Percentiles rank a stretch among this genome's conserved stretches.
Conservation (phyloP, 306 rosid genomes). For the Crotalaria pallida region DNA sequence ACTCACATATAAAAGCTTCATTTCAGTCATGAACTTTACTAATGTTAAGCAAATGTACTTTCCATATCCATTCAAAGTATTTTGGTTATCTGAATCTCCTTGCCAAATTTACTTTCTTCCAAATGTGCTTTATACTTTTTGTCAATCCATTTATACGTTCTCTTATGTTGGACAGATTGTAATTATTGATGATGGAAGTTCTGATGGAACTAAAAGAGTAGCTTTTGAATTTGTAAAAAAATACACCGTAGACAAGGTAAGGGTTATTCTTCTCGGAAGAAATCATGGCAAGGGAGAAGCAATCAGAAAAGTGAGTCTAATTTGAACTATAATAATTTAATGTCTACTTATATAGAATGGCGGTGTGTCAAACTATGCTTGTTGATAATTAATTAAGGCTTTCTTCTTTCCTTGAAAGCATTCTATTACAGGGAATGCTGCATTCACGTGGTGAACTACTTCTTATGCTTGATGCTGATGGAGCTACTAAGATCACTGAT, state of each 20-base stretch:
- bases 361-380: not conserved
- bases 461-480: slow-evolving; percentile 98
- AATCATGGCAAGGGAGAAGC: slow-evolving; percentile 98
- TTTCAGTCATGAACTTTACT: slow-evolving; percentile 4
- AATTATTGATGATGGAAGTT: slow-evolving; percentile 90
- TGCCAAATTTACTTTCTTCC: not conserved
- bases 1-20: slow-evolving; percentile 12
- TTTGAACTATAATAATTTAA: slow-evolving; percentile 22
- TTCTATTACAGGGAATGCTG: slow-evolving; percentile 93
- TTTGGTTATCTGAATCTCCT: not conserved
- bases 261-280: slow-evolving; percentile 87
- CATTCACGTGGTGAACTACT: slow-evolving; percentile 97
- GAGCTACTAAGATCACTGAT: slow-evolving; percentile 86
- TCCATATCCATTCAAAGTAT: slow-evolving; percentile 4
- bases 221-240: slow-evolving; percentile 81
- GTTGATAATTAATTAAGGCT: slow-evolving; percentile 52
- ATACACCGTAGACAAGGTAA: slow-evolving; percentile 68
- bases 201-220: slow-evolving; percentile 81
- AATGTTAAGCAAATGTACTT: not conserved
- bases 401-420: slow-evolving; percentile 70
- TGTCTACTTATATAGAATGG: not conserved
- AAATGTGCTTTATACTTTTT: not conserved
- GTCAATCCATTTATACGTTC: not conserved
- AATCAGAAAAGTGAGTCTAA: slow-evolving; percentile 91
- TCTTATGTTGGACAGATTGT: slow-evolving; percentile 53